Evolutionary conservation across 768 basidiomycete genomes (phyloP), one percentile per base, ranked within the genome.

Genomic region (Amanita fuliginea): DNA sequence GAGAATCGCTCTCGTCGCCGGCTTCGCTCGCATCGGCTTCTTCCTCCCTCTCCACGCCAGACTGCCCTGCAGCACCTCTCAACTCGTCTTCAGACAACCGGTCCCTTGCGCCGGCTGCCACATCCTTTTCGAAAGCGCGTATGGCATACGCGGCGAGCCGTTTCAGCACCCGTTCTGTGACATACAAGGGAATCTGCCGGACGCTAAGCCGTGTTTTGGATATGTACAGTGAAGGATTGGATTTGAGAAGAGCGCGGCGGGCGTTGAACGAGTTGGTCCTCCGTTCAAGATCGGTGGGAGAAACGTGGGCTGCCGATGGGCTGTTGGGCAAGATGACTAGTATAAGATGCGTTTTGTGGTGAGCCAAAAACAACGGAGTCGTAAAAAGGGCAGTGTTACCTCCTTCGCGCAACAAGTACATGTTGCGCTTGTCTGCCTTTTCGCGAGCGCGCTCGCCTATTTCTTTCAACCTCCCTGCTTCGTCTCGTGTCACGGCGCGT

Each of bases 381-480:
- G 21, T 14, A 37, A 11, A 53, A 44, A 46, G 34, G 45, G 32
- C 6, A 24, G 67, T 2, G 81, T 56, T 59, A 89, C 94, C 89
- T 72, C 96, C 96, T 77, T 99, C 96, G 10, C 90, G 80, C 56
- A 99, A 75, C 52, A 99, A 79, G 62, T 99, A 97, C 61, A 96
- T 80, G 61, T 97, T 96, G 19, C 95, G 78, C 62, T 95, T 94
- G 65, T 99, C 96, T 0, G 83, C 83, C 64, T 94, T 94, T 64
- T 91, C 81, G 42, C 91, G 75, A 53, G 76, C 73, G 59, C 80
- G 82, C 61, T 94, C 93, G 3, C 86, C 84, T 14, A 84, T 87
- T 53, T 96, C 93, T 60, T 86, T 89, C 42, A 97, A 75, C 63
- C 86, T 86, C 4, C 78, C 76, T 5, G 96, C 96, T 55, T 86